Evolutionary conservation across 345 rosid genomes (phyloP).

Genomic region (Iberis pinnata): DNA sequence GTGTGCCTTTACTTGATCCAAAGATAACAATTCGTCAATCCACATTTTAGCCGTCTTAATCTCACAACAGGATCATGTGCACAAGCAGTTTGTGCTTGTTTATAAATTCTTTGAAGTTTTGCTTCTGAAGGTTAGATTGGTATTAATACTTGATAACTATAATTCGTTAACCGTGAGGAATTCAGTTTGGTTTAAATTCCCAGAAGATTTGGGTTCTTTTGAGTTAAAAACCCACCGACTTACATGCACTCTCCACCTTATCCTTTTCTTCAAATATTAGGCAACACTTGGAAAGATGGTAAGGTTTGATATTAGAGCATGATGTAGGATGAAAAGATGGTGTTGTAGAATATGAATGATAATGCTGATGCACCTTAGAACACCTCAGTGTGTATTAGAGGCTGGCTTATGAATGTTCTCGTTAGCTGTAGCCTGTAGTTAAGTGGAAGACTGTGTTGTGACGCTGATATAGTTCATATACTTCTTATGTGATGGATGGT

Average conservation of each 20-base stretch:
- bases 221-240: constrained; percentile 1
- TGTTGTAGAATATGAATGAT: not conserved
- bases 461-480: not conserved
- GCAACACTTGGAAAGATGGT: constrained; percentile 3
- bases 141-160: no score
- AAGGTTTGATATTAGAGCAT: constrained; percentile 3
- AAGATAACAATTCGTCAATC: no score
- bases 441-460: constrained; percentile 10
- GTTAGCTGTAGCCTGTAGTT: constrained; percentile 4
- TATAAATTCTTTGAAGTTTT: no score
- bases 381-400: not conserved
- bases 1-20: no score
- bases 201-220: not conserved
- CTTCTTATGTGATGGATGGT: constrained; percentile 1
- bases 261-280: constrained; percentile 3
- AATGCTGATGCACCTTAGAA: not conserved
- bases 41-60: no score
- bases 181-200: no score
- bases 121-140: no score
- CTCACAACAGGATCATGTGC: no score
- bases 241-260: not conserved
- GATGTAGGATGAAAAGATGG: constrained; percentile 3
- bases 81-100: no score
- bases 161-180: no score
- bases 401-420: not conserved